Evolutionary conservation across 2,329 filamentous ascomycete genomes (phyloP).

Genomic region (Penicillium sp.): DNA sequence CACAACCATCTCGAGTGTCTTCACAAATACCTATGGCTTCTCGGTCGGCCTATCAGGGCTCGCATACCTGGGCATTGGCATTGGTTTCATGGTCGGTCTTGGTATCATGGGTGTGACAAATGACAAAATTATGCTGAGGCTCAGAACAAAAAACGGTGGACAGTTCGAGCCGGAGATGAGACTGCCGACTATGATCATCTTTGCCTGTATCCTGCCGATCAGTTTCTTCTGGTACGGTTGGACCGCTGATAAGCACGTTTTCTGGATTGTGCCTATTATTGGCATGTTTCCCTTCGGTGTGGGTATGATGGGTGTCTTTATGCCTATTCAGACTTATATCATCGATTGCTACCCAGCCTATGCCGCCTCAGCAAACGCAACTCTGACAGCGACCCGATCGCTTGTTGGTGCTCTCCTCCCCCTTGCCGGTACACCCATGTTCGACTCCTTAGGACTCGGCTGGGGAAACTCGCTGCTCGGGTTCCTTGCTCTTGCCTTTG

Average conservation of each 20-base stretch:
- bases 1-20: conserved; percentile 52
- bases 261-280: conserved; percentile 61
- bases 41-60: conserved; percentile 44
- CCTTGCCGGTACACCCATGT: conserved; percentile 18
- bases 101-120: conserved; percentile 35
- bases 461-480: conserved; percentile 24
- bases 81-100: conserved; percentile 40
- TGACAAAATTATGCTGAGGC: conserved; percentile 28
- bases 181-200: conserved; percentile 55
- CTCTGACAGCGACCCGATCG: conserved; percentile 55
- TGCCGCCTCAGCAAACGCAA: conserved; percentile 53
- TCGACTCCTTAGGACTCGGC: conserved; percentile 13
- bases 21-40: conserved; percentile 49
- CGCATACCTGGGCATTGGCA: conserved; percentile 48
- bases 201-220: conserved; percentile 53
- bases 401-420: conserved; percentile 34
- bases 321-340: conserved; percentile 61
- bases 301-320: conserved; percentile 53
- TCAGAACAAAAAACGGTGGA: conserved; percentile 35
- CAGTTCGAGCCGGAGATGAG: conserved; percentile 48
- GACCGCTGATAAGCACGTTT: conserved; percentile 50
- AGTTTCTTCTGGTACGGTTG: conserved; percentile 61
- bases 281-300: conserved; percentile 56
- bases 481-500: conserved; percentile 18
- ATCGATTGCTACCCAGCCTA: conserved; percentile 54